phyloP scores from a whole-genome alignment of 345 rosid genomes.

The Linum usitatissimum region DNA sequence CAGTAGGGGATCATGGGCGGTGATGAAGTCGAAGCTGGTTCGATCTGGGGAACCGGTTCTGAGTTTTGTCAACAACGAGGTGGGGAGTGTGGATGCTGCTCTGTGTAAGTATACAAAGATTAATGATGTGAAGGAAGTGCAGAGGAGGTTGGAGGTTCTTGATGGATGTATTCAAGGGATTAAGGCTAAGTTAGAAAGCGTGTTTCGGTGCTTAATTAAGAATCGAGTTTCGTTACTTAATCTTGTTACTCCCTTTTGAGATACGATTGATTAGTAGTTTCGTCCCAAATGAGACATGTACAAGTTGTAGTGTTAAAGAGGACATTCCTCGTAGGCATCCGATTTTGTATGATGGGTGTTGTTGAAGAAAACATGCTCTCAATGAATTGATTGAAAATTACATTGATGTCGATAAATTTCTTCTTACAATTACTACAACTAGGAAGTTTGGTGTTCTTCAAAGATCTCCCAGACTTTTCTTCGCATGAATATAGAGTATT shows the following conservation, averaged over 20 bases:
- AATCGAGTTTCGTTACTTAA: slow-evolving; percentile 34
- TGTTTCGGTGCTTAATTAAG: slow-evolving; percentile 32
- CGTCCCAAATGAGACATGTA: no score
- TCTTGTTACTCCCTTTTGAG: slow-evolving; percentile 17
- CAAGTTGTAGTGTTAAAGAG: no score
- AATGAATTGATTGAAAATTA: no score
- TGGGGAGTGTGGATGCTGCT: slow-evolving; percentile 29
- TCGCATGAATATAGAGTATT: no score
- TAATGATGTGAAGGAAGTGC: slow-evolving; percentile 24
- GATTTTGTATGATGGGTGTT: no score
- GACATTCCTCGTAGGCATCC: no score
- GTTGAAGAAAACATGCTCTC: no score
- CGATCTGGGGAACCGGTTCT: slow-evolving; percentile 10
- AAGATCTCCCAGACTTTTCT: no score
- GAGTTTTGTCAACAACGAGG: slow-evolving; percentile 16
- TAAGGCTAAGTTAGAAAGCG: slow-evolving; percentile 24
- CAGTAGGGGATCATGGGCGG: slow-evolving; percentile 27
- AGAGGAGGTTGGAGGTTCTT: slow-evolving; percentile 27
- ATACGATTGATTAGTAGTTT: no score
- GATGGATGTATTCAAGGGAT: slow-evolving; percentile 20
- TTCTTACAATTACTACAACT: no score
- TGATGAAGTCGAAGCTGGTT: slow-evolving; percentile 27
- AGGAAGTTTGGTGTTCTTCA: no score
- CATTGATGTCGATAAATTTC: no score
- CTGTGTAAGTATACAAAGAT: slow-evolving; percentile 14